Evolutionary conservation across 2,329 filamentous ascomycete species (phyloP).

Genomic region (Pyrenophora graminea): DNA sequence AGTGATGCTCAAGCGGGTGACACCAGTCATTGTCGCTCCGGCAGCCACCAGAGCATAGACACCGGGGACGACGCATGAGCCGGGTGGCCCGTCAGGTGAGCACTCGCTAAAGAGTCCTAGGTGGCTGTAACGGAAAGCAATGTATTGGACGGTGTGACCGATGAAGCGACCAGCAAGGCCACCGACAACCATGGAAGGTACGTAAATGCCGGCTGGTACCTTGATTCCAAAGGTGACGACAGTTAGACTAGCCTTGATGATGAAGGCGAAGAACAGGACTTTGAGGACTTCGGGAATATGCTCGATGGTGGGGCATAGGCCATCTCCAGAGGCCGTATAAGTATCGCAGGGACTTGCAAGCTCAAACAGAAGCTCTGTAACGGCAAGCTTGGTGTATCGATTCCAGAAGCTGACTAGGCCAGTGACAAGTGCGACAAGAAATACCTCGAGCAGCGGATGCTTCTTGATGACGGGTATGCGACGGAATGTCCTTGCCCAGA

Average conservation of each 20-base stretch:
- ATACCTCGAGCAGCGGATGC: constrained; percentile 83
- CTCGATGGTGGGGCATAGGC: constrained; percentile 75
- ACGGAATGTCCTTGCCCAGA: constrained; percentile 89
- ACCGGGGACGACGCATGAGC: constrained; percentile 91
- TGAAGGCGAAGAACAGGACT: constrained; percentile 74
- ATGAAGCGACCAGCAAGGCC: constrained; percentile 87
- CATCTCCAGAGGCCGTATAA: constrained; percentile 67
- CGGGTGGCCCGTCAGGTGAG: constrained; percentile 66
- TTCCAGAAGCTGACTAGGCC: constrained; percentile 93
- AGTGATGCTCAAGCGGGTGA: constrained; percentile 90
- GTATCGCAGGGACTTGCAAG: constrained; percentile 84
- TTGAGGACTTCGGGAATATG: constrained; percentile 78
- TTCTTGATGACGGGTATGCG: constrained; percentile 78
- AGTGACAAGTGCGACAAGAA: constrained; percentile 83
- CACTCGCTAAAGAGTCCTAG: constrained; percentile 77
- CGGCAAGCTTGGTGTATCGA: constrained; percentile 81
- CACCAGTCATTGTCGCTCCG: constrained; percentile 96
- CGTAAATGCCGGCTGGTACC: constrained; percentile 94
- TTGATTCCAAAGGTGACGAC: constrained; percentile 95
- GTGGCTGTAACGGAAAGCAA: constrained; percentile 73
- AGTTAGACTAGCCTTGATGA: constrained; percentile 88
- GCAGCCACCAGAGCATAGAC: constrained; percentile 94
- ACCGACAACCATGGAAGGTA: constrained; percentile 97
- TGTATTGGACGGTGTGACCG: constrained; percentile 81
- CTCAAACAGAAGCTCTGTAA: constrained; percentile 88